These are phyloP conservation scores for Herpetomonas tarakana DNA, from an alignment of 208 protist species.

Conservation along the genomic window DNA sequence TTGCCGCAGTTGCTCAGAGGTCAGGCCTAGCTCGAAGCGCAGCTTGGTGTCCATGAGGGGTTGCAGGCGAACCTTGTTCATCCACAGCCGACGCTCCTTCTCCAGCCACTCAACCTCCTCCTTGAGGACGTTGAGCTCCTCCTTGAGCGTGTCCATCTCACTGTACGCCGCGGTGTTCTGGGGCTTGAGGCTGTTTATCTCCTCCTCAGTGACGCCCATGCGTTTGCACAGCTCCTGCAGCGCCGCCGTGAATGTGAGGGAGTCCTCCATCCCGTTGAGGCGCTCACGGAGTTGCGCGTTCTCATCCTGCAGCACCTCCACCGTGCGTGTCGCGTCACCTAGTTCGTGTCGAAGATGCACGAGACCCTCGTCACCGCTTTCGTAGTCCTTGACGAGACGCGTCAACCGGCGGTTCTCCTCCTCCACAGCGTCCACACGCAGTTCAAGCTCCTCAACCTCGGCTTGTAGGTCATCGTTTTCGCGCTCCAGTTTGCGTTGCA, in stretches of 20 bases:
- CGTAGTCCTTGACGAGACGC: conserved; percentile 65
- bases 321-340: conserved; percentile 43
- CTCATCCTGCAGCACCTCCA: conserved; percentile 76
- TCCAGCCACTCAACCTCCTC: conserved; percentile 90
- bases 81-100: conserved; percentile 82
- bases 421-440: conserved; percentile 58
- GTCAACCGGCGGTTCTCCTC: conserved; percentile 60
- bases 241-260: conserved; percentile 76
- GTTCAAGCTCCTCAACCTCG: conserved; percentile 68
- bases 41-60: conserved; percentile 87
- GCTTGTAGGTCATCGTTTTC: conserved; percentile 71
- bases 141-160: conserved; percentile 79
- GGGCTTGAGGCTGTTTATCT: conserved; percentile 77
- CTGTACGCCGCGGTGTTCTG: conserved; percentile 55
- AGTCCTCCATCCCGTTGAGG: conserved; percentile 82
- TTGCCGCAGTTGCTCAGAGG: conserved; percentile 75
- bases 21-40: conserved; percentile 78
- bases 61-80: conserved; percentile 89
- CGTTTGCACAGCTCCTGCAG: conserved; percentile 75
- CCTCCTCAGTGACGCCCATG: conserved; percentile 80
- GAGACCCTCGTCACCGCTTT: conserved; percentile 72
- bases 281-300: conserved; percentile 78
- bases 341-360: conserved; percentile 55
- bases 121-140: conserved; percentile 72
- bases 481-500: conserved; percentile 41